Evolutionary conservation across 2,329 filamentous ascomycete species (phyloP).

Genomic region (Aspergillaceae sp.): DNA sequence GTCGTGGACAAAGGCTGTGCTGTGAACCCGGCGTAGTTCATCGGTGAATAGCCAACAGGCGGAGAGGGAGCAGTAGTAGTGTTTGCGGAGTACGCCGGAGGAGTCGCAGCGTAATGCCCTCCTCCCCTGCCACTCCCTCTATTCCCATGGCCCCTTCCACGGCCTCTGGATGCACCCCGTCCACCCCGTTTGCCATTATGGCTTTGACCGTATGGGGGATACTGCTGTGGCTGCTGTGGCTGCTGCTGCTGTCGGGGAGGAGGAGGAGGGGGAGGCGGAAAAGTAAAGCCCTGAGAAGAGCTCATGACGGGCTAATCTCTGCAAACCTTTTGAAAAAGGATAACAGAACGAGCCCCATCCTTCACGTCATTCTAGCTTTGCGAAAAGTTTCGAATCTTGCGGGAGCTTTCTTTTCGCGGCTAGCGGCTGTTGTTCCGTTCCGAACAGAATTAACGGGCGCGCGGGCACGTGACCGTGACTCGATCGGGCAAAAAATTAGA

Average conservation of each 20-base stretch:
- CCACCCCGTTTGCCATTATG: slow-evolving; percentile 19
- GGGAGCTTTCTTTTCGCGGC: not conserved
- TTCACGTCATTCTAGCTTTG: slow-evolving; percentile 16
- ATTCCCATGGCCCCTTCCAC: slow-evolving; percentile 28
- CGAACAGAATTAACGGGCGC: slow-evolving; percentile 6
- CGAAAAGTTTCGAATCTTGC: not conserved
- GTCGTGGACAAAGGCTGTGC: slow-evolving; percentile 15
- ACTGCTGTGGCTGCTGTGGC: slow-evolving; percentile 10
- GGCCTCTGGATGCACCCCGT: slow-evolving; percentile 21
- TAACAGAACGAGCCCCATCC: slow-evolving; percentile 17
- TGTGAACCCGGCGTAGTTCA: slow-evolving; percentile 23
- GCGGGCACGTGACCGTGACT: slow-evolving; percentile 8
- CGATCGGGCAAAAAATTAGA: slow-evolving; percentile 3
- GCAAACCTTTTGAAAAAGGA: slow-evolving; percentile 16
- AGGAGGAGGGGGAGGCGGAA: slow-evolving; percentile 39
- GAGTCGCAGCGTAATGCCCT: slow-evolving; percentile 15
- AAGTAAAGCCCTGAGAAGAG: slow-evolving; percentile 35
- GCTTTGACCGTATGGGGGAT: slow-evolving; percentile 18
- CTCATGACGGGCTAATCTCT: slow-evolving; percentile 25
- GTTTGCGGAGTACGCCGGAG: slow-evolving; percentile 13
- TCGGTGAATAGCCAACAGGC: slow-evolving; percentile 20
- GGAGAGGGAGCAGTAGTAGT: slow-evolving; percentile 12
- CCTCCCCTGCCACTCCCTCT: slow-evolving; percentile 21
- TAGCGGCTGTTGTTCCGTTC: slow-evolving; percentile 15
- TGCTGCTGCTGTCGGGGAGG: slow-evolving; percentile 17